Evolutionary conservation across 1,284 basidiomycete species (phyloP).

Genomic region (Polyporus tsugae): DNA sequence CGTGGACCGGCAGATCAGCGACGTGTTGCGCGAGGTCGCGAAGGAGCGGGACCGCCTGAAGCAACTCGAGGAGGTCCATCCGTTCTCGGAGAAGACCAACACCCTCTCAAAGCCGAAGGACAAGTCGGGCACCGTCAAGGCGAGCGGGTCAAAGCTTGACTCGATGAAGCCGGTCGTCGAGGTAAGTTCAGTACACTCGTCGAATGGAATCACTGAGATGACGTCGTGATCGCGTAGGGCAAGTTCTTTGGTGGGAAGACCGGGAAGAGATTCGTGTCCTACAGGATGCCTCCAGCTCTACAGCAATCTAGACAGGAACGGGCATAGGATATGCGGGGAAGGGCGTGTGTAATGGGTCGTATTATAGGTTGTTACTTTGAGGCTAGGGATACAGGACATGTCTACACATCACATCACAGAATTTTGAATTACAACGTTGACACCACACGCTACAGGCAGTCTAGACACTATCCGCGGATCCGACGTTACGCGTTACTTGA

Average conservation of each 20-base stretch:
- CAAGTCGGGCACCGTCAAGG: not conserved
- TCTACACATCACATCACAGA: not conserved
- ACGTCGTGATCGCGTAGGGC: not conserved
- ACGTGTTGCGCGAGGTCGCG: slow-evolving; percentile 26
- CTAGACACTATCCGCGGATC: not conserved
- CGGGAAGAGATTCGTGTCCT: slow-evolving; percentile 6
- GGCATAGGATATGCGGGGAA: not conserved
- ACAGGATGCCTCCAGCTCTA: slow-evolving; percentile 4
- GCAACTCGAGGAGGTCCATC: slow-evolving; percentile 21
- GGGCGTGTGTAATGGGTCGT: not conserved
- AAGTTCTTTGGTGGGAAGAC: slow-evolving; percentile 11
- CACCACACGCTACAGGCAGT: not conserved
- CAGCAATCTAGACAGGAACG: slow-evolving; percentile 7
- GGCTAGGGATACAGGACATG: not conserved
- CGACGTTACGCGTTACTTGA: not conserved
- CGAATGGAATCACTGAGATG: not conserved
- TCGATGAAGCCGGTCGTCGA: not conserved
- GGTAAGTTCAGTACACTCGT: not conserved
- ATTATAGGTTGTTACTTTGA: not conserved
- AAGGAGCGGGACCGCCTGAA: slow-evolving; percentile 27
- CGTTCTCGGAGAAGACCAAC: slow-evolving; percentile 8
- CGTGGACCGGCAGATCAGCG: slow-evolving; percentile 23
- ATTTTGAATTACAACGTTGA: not conserved
- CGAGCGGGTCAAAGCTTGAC: slow-evolving; percentile 3
- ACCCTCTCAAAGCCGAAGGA: not conserved